Evolutionary conservation across 805 yeast genomes (phyloP).

Genomic region (Candida coquimbonensis): DNA sequence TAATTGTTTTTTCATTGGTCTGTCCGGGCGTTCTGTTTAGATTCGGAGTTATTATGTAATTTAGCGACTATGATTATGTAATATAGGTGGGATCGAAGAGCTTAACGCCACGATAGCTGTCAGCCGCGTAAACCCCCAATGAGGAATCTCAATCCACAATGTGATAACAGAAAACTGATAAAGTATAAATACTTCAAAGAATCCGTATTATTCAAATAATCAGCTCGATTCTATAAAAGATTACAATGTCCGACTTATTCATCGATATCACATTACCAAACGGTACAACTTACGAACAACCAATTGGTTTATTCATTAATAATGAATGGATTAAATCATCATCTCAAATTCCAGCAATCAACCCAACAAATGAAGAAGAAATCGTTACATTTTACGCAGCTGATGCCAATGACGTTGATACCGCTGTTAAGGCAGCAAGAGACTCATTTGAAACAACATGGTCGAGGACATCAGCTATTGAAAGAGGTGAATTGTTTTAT

Average conservation of each 20-base stretch:
- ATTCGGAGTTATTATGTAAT: too few species aligned
- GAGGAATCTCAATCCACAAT: too few species aligned
- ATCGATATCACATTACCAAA: constrained; percentile 49
- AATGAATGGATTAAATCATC: constrained; percentile 72
- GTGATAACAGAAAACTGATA: too few species aligned
- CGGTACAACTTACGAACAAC: constrained; percentile 62
- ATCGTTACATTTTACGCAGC: constrained; percentile 33
- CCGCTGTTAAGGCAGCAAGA: constrained; percentile 38
- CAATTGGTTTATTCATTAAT: constrained; percentile 84
- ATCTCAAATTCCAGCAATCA: constrained; percentile 42
- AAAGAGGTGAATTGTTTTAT: constrained; percentile 44
- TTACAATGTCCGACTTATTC: not conserved
- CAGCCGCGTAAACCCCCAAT: too few species aligned
- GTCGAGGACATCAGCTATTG: constrained; percentile 55
- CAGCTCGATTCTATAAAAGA: too few species aligned
- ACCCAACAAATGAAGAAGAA: constrained; percentile 56
- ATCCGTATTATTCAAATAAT: too few species aligned
- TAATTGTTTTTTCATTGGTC: too few species aligned
- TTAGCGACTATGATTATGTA: too few species aligned
- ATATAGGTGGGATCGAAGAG: too few species aligned
- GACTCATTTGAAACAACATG: constrained; percentile 56
- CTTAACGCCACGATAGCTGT: too few species aligned
- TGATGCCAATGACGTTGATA: constrained; percentile 15
- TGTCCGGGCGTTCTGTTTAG: too few species aligned
- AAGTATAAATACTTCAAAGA: too few species aligned